Evolutionary conservation across 2,329 filamentous ascomycete genomes (phyloP).

Genomic region (Sclerotinia minor): DNA sequence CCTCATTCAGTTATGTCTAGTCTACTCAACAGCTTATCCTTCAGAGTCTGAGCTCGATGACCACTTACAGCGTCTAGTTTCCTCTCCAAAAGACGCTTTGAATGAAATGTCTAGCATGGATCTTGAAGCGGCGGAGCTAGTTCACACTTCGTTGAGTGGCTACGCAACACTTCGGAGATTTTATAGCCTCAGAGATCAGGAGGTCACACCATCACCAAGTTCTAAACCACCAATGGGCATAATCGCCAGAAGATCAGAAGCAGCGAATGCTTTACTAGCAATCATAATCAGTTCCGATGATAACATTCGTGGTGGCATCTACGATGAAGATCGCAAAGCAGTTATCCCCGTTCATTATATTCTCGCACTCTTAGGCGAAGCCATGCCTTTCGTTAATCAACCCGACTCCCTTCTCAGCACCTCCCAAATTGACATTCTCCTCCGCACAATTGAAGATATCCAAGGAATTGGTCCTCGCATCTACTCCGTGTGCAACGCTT

Average conservation of each 20-base stretch:
- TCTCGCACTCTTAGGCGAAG: conserved; percentile 79
- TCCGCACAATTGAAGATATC: conserved; percentile 78
- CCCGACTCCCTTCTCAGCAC: conserved; percentile 62
- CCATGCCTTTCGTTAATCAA: conserved; percentile 71
- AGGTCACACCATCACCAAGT: conserved; percentile 45
- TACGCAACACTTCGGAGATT: conserved; percentile 90
- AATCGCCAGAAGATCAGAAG: conserved; percentile 63
- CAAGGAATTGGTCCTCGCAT: conserved; percentile 73
- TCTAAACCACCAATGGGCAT: conserved; percentile 46
- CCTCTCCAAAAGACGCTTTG: conserved; percentile 69
- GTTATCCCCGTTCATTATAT: conserved; percentile 89
- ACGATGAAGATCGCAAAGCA: conserved; percentile 75
- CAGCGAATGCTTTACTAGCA: conserved; percentile 74
- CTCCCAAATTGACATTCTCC: conserved; percentile 70
- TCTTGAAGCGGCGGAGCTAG: conserved; percentile 75
- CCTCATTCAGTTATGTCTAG: conserved; percentile 81
- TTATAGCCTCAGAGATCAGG: conserved; percentile 82
- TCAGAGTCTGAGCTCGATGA: conserved; percentile 69
- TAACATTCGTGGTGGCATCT: conserved; percentile 87
- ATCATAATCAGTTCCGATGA: conserved; percentile 84
- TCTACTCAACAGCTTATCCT: conserved; percentile 82
- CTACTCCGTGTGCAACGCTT: conserved; percentile 73
- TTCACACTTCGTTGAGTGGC: conserved; percentile 84
- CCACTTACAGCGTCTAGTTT: conserved; percentile 68
- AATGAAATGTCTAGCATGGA: conserved; percentile 72